Evolutionary conservation across 2,329 filamentous ascomycete genomes (phyloP).

Genomic region (Leptographium radiaticola): DNA sequence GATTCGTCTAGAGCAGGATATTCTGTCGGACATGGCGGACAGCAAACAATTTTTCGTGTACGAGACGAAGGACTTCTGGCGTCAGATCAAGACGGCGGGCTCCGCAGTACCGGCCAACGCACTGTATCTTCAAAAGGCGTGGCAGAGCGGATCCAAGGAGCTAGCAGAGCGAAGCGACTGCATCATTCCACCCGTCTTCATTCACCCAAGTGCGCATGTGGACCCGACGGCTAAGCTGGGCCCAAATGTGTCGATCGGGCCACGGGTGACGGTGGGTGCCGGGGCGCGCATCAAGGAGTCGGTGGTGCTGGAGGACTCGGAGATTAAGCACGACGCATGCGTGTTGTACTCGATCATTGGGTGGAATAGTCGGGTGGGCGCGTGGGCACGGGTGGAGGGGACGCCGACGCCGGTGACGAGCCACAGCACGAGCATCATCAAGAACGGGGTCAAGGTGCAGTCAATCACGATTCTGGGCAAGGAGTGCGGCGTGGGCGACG

Average conservation of each 20-base stretch:
- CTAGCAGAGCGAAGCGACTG: conserved; percentile 72
- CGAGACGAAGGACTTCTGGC: conserved; percentile 99
- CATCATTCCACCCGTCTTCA: conserved; percentile 86
- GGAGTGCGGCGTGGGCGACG: conserved; percentile 87
- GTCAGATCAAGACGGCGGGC: conserved; percentile 98
- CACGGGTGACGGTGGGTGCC: conserved; percentile 71
- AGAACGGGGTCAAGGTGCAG: conserved; percentile 97
- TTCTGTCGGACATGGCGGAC: conserved; percentile 87
- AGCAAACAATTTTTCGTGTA: conserved; percentile 97
- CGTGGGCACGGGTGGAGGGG: conserved; percentile 97
- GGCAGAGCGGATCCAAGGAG: conserved; percentile 70
- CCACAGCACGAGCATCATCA: conserved; percentile 88
- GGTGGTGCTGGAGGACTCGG: conserved; percentile 85
- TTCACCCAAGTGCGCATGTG: conserved; percentile 80
- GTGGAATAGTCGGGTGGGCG: conserved; percentile 89
- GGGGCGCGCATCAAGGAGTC: conserved; percentile 91
- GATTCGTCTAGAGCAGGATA: conserved; percentile 92
- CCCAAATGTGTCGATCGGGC: conserved; percentile 90
- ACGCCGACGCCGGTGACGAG: conserved; percentile 77
- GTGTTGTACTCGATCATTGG: conserved; percentile 93
- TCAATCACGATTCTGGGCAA: conserved; percentile 96
- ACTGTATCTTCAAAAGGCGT: conserved; percentile 88
- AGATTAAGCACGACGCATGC: conserved; percentile 95
- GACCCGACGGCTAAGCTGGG: conserved; percentile 94
- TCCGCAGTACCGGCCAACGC: conserved; percentile 95